Percentiles rank a stretch among this genome's conserved stretches.
These are phyloP conservation scores for Lolium perenne DNA, from an alignment of 176 grass and related monocot species.

Conservation along the genomic window DNA sequence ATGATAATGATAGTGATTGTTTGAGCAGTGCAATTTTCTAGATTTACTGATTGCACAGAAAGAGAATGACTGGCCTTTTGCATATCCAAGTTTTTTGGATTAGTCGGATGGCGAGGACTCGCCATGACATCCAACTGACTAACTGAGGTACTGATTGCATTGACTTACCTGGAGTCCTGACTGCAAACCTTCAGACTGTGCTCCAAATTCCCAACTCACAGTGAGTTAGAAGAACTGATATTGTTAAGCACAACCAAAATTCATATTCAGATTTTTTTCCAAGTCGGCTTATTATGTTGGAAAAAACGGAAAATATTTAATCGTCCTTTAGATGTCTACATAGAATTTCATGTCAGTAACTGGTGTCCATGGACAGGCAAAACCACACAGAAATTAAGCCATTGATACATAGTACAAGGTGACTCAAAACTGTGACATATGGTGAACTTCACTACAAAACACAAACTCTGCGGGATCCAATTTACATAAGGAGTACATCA, in stretches of 20 bases:
- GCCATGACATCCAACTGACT: conserved; percentile 15
- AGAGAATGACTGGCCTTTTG: background rate
- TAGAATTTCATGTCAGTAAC: conserved; percentile 8
- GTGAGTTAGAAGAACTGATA: background rate
- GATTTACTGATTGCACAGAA: background rate
- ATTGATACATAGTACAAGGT: background rate
- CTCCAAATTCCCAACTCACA: background rate
- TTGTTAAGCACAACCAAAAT: background rate
- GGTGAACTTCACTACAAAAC: background rate
- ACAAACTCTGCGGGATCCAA: background rate
- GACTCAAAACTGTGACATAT: conserved; percentile 2
- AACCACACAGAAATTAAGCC: background rate
- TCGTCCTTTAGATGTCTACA: background rate
- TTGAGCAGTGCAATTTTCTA: conserved; percentile 37
- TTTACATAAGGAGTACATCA: background rate
- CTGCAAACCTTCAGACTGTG: background rate
- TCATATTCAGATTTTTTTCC: no score
- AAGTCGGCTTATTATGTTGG: no score
- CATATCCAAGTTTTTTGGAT: background rate
- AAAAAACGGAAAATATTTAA: no score
- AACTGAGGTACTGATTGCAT: background rate
- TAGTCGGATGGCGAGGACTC: no score
- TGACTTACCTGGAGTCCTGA: conserved; percentile 18
- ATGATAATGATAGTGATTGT: conserved; percentile 46
- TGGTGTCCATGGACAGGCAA: background rate